Conservation (phyloP, 352 stramenopile genomes). For the Vaucheria bursata region DNA sequence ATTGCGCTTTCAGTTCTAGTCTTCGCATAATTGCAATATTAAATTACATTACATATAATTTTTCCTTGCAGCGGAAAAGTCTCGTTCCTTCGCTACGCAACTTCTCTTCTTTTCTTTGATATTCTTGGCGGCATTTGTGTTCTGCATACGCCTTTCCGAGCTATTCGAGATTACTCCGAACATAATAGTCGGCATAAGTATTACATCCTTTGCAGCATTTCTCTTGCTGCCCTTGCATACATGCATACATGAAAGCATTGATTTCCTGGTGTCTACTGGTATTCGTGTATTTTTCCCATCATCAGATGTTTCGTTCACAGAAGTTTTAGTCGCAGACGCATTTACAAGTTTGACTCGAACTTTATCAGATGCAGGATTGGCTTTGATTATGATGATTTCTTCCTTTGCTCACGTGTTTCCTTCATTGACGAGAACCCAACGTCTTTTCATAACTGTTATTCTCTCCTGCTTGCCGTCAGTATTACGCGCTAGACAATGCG, state of each 20-base stretch:
- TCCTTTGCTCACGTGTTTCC: background rate
- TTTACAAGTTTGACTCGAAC: slow-evolving; percentile 39
- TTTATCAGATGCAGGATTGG: slow-evolving; percentile 34
- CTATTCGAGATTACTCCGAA: background rate
- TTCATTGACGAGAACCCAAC: background rate
- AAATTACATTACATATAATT: background rate
- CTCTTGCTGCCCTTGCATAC: background rate
- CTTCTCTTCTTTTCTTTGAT: background rate
- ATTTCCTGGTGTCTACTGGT: slow-evolving; percentile 18
- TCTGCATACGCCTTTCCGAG: background rate
- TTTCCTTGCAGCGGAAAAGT: background rate
- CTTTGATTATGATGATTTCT: slow-evolving; percentile 22
- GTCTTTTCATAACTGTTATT: background rate
- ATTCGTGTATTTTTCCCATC: slow-evolving; percentile 26
- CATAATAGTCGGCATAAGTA: background rate
- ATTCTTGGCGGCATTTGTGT: background rate
- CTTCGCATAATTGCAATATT: no score
- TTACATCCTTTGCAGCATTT: no score
- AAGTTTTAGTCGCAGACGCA: slow-evolving; percentile 47
- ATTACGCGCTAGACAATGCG: slow-evolving; percentile 42
- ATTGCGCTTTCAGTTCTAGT: no score
- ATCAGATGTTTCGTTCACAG: slow-evolving; percentile 39
- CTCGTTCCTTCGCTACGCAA: background rate
- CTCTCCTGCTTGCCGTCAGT: background rate
- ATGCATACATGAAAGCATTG: slow-evolving; percentile 2